These are phyloP conservation scores for Linnemannia elongata DNA, from an alignment of 192 early-diverging fungal genomes.

Conservation along the genomic window DNA sequence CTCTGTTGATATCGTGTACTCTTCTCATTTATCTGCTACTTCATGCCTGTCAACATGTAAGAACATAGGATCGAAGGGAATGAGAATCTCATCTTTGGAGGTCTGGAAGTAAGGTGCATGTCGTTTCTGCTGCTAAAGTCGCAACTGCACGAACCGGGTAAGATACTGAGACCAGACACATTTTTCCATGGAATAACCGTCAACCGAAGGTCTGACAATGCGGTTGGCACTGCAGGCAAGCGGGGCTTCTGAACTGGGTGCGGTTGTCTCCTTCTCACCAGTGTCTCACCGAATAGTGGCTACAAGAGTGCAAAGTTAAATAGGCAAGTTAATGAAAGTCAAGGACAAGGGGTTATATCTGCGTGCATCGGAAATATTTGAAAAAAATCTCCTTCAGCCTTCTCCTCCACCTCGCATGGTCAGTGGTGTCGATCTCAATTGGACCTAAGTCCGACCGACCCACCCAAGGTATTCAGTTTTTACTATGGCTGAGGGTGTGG, in stretches of 20 bases:
- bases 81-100: conserved; percentile 22
- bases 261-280: no score
- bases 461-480: neutral
- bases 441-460: neutral
- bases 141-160: neutral
- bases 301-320: no score
- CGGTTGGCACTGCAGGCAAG: no score
- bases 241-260: no score
- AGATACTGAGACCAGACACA: neutral
- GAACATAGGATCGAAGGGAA: conserved; percentile 36
- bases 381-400: no score
- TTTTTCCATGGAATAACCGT: no score
- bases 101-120: neutral
- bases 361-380: neutral
- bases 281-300: no score
- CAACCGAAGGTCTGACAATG: no score
- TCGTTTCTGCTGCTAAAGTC: no score
- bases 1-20: neutral
- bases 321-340: no score
- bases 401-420: neutral
- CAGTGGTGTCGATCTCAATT: neutral
- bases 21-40: neutral
- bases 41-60: neutral
- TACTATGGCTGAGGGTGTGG: neutral
- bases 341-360: no score